These are phyloP conservation scores for Coemansia sp. DNA, from an alignment of 192 early-diverging fungal species.

Conservation along the genomic window DNA sequence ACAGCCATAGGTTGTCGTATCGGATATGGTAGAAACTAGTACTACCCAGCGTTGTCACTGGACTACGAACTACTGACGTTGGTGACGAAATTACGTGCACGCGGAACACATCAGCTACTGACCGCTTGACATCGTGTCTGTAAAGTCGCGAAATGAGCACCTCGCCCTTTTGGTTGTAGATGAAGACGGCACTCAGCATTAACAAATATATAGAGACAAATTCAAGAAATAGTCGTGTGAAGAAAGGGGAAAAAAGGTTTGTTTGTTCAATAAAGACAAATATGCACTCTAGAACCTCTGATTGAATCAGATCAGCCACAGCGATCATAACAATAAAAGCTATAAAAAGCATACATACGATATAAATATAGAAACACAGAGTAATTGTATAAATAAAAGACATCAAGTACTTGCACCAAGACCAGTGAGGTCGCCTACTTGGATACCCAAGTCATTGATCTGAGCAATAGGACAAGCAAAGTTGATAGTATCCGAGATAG, in stretches of 20 bases:
- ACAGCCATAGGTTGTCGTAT: constrained; percentile 96
- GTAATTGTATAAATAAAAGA: neutral
- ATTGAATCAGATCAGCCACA: neutral
- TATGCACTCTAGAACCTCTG: no score
- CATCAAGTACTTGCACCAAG: neutral
- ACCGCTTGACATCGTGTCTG: constrained; percentile 96
- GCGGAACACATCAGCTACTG: constrained; percentile 93
- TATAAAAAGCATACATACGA: constrained; percentile 2
- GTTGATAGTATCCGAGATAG: constrained; percentile 47
- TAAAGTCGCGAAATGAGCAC: constrained; percentile 96
- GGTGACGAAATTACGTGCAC: constrained; percentile 96
- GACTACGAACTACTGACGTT: constrained; percentile 70
- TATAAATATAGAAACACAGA: neutral
- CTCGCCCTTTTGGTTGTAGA: constrained; percentile 99
- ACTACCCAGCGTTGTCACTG: constrained; percentile 88
- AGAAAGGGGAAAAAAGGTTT: neutral
- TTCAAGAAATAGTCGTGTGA: neutral
- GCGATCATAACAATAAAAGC: neutral
- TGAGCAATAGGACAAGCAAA: constrained; percentile 55
- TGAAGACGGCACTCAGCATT: constrained; percentile 98
- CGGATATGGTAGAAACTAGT: constrained; percentile 96
- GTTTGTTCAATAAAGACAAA: neutral
- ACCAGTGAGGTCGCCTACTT: constrained; percentile 48
- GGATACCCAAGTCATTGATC: constrained; percentile 52
- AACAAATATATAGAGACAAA: neutral